A percentile compares a stretch with the other conserved stretches of the same genome.
Evolutionary conservation across 169 alveolate species (phyloP).

Genomic region (Neospora caninum): DNA sequence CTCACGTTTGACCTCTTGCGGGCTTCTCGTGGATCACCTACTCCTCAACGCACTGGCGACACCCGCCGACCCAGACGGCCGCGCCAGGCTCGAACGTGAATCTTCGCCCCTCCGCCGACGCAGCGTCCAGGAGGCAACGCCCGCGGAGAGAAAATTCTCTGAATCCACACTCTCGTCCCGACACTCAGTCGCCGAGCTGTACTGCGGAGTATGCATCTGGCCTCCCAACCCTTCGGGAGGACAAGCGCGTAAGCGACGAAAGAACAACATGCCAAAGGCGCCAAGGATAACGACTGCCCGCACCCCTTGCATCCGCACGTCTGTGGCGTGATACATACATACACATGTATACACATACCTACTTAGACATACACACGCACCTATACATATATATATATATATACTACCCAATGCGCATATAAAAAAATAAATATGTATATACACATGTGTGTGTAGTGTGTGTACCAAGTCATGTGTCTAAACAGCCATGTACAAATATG

Average conservation of each 20-base stretch:
- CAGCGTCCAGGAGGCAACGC: too few relatives aligned
- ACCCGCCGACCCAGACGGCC: not conserved
- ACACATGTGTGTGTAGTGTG: not conserved
- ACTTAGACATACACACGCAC: not conserved
- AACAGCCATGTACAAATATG: too few relatives aligned
- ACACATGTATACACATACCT: too few relatives aligned
- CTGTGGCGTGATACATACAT: not conserved
- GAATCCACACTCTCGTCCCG: not conserved
- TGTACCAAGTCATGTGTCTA: too few relatives aligned
- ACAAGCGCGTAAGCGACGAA: not conserved
- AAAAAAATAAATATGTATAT: not conserved
- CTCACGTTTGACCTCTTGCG: not conserved
- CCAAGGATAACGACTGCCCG: not conserved
- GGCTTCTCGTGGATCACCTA: conserved; percentile 4
- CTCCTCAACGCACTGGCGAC: not conserved
- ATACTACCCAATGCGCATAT: too few relatives aligned
- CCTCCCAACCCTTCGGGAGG: not conserved
- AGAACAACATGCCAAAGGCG: not conserved
- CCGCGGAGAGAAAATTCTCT: not conserved
- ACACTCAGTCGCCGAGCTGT: conserved; percentile 11
- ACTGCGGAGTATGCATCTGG: conserved; percentile 34
- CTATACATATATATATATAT: too few relatives aligned
- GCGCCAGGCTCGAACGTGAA: not conserved
- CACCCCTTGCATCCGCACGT: not conserved
- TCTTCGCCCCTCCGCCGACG: not conserved